Evolutionary conservation across 23 red algal genomes (phyloP).

Genomic region (Gracilaria gracilis): DNA sequence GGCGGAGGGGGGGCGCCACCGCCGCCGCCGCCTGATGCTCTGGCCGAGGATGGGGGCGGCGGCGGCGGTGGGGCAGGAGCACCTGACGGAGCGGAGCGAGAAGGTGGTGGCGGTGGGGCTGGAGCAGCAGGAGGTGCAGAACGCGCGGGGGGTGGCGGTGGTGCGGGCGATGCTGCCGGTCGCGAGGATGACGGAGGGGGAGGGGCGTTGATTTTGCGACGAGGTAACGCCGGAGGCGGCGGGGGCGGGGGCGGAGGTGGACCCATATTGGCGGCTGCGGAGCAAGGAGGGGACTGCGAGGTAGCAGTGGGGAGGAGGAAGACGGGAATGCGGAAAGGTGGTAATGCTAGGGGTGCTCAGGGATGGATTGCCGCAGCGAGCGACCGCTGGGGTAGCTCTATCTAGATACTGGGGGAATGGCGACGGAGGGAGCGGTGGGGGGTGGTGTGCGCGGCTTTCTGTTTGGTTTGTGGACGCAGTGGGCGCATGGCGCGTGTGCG

Average conservation of each 20-base stretch:
- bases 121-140: background rate
- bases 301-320: background rate
- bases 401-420: too few species aligned
- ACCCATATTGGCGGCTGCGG: background rate
- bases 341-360: background rate
- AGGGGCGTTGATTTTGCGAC: background rate
- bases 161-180: background rate
- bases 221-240: constrained; percentile 19
- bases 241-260: constrained; percentile 51
- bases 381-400: too few species aligned
- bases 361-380: background rate
- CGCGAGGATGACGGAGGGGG: background rate
- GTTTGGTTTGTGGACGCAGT: constrained; percentile 5
- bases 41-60: constrained; percentile 60
- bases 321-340: background rate
- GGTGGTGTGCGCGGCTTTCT: constrained; percentile 10
- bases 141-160: background rate
- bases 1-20: constrained; percentile 56
- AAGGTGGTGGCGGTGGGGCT: constrained; percentile 7
- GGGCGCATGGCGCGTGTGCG: background rate
- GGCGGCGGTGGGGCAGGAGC: constrained; percentile 21
- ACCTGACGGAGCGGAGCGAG: constrained; percentile 1
- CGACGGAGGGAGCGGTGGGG: background rate
- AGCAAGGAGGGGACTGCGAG: background rate
- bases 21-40: background rate